A percentile compares a stretch with the other conserved stretches of the same genome.
These are phyloP conservation scores for Calcarisporium arbuscula DNA, from an alignment of 2,329 filamentous ascomycete species.

Conservation along the genomic window DNA sequence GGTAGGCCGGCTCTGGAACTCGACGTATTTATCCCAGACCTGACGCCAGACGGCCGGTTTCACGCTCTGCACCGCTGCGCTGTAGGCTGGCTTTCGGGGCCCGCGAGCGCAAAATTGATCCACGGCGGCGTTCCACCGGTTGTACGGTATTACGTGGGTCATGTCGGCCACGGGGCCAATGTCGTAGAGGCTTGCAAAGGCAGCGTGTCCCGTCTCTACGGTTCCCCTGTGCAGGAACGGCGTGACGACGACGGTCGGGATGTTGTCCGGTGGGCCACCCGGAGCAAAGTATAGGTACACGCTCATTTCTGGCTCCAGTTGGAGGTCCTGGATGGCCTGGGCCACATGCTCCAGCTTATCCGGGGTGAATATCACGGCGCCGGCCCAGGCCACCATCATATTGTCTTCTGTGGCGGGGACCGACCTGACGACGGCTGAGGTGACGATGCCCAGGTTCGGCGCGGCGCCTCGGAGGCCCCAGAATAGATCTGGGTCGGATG, in stretches of 20 bases:
- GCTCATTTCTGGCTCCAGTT: constrained; percentile 25
- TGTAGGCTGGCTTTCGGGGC: constrained; percentile 32
- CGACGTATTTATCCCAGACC: constrained; percentile 30
- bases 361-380: constrained; percentile 16
- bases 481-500: constrained; percentile 34
- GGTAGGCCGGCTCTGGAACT: constrained; percentile 25
- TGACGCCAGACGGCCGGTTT: constrained; percentile 27
- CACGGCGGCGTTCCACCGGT: constrained; percentile 30
- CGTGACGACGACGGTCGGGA: constrained; percentile 21
- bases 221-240: constrained; percentile 24
- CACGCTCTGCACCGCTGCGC: constrained; percentile 25
- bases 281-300: constrained; percentile 27
- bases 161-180: constrained; percentile 21
- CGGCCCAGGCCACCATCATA: constrained; percentile 19
- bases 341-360: constrained; percentile 23
- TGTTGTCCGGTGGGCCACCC: constrained; percentile 7
- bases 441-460: constrained; percentile 43
- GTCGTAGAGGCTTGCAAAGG: constrained; percentile 27
- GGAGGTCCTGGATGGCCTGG: constrained; percentile 28
- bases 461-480: constrained; percentile 45
- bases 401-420: constrained; percentile 21
- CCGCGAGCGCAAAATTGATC: constrained; percentile 29
- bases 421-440: constrained; percentile 37
- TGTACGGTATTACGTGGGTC: constrained; percentile 25
- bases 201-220: constrained; percentile 19